Evolutionary conservation across 352 stramenopile genomes (phyloP), one percentile per base, ranked within the genome.

Genomic region (Globisporangium okanoganense): DNA sequence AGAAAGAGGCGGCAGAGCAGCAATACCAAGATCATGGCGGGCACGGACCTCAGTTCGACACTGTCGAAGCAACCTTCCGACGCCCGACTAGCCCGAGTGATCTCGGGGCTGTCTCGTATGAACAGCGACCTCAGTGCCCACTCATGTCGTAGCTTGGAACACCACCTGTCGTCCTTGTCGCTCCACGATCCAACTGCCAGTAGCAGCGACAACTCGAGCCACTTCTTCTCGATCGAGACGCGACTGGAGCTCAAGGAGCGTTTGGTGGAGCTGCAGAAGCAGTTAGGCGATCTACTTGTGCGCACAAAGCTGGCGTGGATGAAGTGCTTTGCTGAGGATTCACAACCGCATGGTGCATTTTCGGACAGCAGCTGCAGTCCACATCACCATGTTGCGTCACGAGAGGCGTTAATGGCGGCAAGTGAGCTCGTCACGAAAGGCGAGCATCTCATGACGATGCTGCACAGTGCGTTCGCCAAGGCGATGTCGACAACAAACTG

Each of bases 201-300:
- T n/a, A n/a, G 36, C 3, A 48, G 67, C 35, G 67, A 71, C 35
- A 67, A 74, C 61, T 58, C 71, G 56, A 69, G 58, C 27, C 71
- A 78, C 52, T 88, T 76, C 47, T 83, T 88, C 61, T 65, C 71
- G 29, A 85, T 90, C 52, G 76, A 90, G 66, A 87, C 75, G 50
- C 72, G 78, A 1, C 52, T 82, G 16, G 70, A 83, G 44, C 71
- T 87, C 44, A 78, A 79, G 50, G 58, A 80, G 33, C 67, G 69
- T 5, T 67, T 90, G 4, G 48, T 43, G 4, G 65, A 54, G 13
- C 63, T 87, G 31, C 79, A 88, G 45, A 40, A 56, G 6, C 58
- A 75, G 35, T 70, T 89, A 10, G 55, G 60, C 8, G 59, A 62
- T 12, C 61, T 86, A 41, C 62, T 91, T 3, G 58, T 88, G n/a